Conservation (phyloP, 768 basidiomycete species). For the Butyriboletus loyo region DNA sequence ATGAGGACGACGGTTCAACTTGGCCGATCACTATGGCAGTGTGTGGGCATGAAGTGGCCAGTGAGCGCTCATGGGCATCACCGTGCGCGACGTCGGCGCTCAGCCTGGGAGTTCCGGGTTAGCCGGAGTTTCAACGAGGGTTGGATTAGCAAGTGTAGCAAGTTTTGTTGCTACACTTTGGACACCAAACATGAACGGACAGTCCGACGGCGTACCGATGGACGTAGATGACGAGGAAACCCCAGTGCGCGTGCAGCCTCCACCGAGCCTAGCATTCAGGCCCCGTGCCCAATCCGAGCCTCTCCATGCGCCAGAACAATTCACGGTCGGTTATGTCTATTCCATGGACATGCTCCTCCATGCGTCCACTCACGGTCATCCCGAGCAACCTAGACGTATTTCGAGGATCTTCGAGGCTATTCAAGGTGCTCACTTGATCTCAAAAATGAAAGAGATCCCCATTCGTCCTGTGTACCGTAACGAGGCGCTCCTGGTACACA, state of each 20-base stretch:
- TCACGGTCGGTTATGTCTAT: slow-evolving; percentile 80
- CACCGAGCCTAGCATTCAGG: slow-evolving; percentile 17
- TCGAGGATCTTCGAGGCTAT: slow-evolving; percentile 68
- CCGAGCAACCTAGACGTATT: slow-evolving; percentile 78
- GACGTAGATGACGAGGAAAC: slow-evolving; percentile 26
- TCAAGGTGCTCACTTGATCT: slow-evolving; percentile 52
- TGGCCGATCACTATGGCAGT: slow-evolving; percentile 14
- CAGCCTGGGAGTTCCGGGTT: slow-evolving; percentile 1
- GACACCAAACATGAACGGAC: slow-evolving; percentile 18
- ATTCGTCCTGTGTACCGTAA: slow-evolving; percentile 70
- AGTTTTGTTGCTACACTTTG: slow-evolving; percentile 1
- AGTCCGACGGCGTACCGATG: slow-evolving; percentile 23
- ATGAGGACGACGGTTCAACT: background rate
- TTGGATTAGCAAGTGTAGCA: slow-evolving; percentile 2
- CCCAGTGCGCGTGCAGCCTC: slow-evolving; percentile 7
- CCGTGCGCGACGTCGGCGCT: background rate
- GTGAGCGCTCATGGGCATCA: background rate
- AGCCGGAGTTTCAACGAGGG: slow-evolving; percentile 21
- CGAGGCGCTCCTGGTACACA: slow-evolving; percentile 88
- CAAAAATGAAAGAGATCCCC: slow-evolving; percentile 74
- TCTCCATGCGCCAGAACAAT: slow-evolving; percentile 18
- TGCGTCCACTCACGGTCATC: slow-evolving; percentile 64
- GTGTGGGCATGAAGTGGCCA: background rate
- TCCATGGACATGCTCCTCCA: slow-evolving; percentile 86
- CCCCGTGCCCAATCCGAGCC: slow-evolving; percentile 33